A percentile compares a stretch with the other conserved stretches of the same genome.
phyloP scores from a whole-genome alignment of 805 yeast species.

The Cyberlindnera xylosilytica region DNA sequence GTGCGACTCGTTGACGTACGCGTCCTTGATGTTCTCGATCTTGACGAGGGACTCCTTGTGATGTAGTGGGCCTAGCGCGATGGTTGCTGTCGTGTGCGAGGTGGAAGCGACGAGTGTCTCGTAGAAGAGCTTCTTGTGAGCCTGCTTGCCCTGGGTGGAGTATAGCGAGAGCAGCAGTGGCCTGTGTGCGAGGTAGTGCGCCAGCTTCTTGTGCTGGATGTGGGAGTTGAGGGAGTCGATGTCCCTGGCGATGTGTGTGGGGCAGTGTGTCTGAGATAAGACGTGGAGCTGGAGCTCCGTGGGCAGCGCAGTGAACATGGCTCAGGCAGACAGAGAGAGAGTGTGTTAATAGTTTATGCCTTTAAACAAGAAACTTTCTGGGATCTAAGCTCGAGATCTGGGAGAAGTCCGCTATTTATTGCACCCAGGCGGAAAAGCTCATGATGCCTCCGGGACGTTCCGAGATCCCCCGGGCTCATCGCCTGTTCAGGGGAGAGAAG shows the following conservation, averaged over 20 bases:
- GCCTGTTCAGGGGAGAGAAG: too few relatives aligned
- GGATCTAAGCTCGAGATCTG: background rate
- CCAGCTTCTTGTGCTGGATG: slow-evolving; percentile 4
- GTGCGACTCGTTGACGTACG: slow-evolving; percentile 8
- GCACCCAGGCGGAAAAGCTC: background rate
- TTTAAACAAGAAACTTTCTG: too few relatives aligned
- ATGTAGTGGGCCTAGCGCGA: slow-evolving; percentile 5
- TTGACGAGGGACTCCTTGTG: slow-evolving; percentile 10
- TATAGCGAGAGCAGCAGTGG: slow-evolving; percentile 8
- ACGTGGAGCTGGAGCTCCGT: slow-evolving; percentile 12
- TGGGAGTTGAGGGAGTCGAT: slow-evolving; percentile 1
- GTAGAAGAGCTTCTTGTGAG: slow-evolving; percentile 9
- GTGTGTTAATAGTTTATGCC: too few relatives aligned
- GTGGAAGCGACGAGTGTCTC: slow-evolving; percentile 5
- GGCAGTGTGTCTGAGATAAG: slow-evolving; percentile 10
- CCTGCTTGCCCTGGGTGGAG: slow-evolving; percentile 6
- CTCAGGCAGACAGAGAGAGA: too few relatives aligned
- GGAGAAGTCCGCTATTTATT: background rate
- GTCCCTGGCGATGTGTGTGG: background rate
- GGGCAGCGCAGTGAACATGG: slow-evolving; percentile 6
- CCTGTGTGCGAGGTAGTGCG: slow-evolving; percentile 2
- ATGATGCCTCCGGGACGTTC: background rate
- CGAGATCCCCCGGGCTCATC: background rate
- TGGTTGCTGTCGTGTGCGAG: background rate
- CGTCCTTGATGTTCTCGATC: slow-evolving; percentile 2